Evolutionary conservation across 2,329 filamentous ascomycete genomes (phyloP).

Genomic region (Camptophora hylomeconis): DNA sequence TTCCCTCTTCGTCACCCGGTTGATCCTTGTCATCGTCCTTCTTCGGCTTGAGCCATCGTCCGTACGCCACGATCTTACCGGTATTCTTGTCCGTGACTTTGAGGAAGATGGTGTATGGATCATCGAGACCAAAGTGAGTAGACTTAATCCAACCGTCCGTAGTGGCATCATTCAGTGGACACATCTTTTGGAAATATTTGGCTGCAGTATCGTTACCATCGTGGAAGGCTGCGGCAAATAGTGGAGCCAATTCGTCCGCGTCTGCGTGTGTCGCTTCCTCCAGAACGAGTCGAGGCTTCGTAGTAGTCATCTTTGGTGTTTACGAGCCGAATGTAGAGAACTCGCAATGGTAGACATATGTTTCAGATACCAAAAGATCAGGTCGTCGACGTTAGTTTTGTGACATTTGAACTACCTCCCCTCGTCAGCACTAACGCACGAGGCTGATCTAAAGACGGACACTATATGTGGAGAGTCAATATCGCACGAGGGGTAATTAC

Average conservation of each 20-base stretch:
- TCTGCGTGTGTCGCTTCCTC: not conserved
- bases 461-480: no score
- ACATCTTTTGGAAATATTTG: not conserved
- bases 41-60: not conserved
- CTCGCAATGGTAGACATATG: no score
- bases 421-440: no score
- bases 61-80: not conserved
- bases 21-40: not conserved
- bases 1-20: not conserved
- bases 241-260: not conserved
- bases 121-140: not conserved
- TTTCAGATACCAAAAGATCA: no score
- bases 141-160: not conserved
- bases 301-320: no score
- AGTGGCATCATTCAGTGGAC: not conserved
- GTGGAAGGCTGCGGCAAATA: not conserved
- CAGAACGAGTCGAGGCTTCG: no score
- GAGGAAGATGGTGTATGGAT: slow-evolving; percentile 1
- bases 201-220: no score
- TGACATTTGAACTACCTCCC: no score
- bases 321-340: no score
- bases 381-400: no score
- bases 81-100: not conserved
- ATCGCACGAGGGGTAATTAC: no score
- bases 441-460: no score